These are phyloP conservation scores for Boletus vinaceobasis DNA, from an alignment of 768 basidiomycete species.

Conservation along the genomic window DNA sequence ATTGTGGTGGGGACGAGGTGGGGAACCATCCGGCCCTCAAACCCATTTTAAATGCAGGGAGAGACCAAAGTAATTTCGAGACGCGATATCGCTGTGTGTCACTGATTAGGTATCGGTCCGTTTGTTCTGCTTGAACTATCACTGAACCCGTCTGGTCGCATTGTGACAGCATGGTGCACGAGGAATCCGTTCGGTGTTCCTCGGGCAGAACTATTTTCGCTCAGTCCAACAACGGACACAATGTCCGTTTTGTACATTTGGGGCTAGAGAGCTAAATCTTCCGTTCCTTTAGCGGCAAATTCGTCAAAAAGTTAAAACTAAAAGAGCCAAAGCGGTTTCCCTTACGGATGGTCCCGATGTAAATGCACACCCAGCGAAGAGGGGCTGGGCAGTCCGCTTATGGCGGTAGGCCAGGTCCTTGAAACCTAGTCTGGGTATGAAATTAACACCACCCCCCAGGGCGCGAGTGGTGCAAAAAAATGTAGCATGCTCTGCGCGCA, in stretches of 20 bases:
- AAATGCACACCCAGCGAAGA: constrained; percentile 15
- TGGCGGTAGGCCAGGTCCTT: neutral
- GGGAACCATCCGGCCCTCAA: neutral
- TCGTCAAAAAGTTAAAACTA: constrained; percentile 33
- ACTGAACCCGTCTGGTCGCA: constrained; percentile 18
- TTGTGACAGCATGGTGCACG: constrained; percentile 23
- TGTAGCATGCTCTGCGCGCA: neutral
- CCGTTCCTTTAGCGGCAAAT: constrained; percentile 19
- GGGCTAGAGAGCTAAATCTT: constrained; percentile 14
- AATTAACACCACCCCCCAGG: neutral
- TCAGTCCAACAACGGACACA: constrained; percentile 10
- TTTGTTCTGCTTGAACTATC: constrained; percentile 19
- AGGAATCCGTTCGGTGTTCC: constrained; percentile 30
- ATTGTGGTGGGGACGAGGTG: constrained; percentile 16
- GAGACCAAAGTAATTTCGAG: constrained; percentile 15
- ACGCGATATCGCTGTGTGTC: constrained; percentile 22
- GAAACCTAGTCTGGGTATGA: neutral
- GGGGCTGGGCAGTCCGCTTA: constrained; percentile 3
- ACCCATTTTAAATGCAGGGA: constrained; percentile 26
- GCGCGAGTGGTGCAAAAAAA: too few species aligned
- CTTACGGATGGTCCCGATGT: constrained; percentile 21
- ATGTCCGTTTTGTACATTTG: constrained; percentile 21
- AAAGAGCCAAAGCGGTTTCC: constrained; percentile 34
- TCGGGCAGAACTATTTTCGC: constrained; percentile 31
- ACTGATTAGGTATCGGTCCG: constrained; percentile 25